Evolutionary conservation across 257 asterid species (phyloP), one percentile per base, ranked within the genome.

Genomic region (Salvia hispanica): DNA sequence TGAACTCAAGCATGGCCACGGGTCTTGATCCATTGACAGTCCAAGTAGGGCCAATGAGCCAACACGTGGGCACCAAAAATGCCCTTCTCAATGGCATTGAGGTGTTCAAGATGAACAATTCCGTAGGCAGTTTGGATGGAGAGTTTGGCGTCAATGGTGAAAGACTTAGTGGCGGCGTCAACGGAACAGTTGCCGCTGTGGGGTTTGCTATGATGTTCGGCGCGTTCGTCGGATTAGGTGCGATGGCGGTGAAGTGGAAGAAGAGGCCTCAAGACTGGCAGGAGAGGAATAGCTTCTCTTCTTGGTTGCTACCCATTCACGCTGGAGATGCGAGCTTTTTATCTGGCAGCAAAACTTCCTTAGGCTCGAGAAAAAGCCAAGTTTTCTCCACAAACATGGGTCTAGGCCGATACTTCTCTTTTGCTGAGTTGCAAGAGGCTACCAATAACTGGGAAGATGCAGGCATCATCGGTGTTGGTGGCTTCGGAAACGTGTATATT

Each of bases 191-290:
- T 1, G 96, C 95, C 3, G 87, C 95, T 0, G 95, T 91, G 14
- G 97, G 97, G 31, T 91, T 91, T 52, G 96, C 97, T 1, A 90
- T 93, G 97, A 93, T 90, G 99, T 88, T 93, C 28, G 96, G 95
- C n/a, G 91, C 97, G 0, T 90, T 93, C 68, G 74, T 85, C 2
- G 97, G 99, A 0, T 69, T 93, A 15, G 99, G 99, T 3, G 95
- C 95, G 3, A 90, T 86, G 87, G 99, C 95, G 6, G 83, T 88
- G 10, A 93, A 93, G 83, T 93, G 97, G 99, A 85, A 84, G 40
- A 93, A 91, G 75, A 74, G 99, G 75, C 99, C 99, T 46, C 87
- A 88, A 58, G 95, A 91, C 56, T 91, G 96, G 96, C 92, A 82
- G 31, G 81, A 81, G 74, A 80, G 83, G 52, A 91, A 85, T 8